These are phyloP conservation scores for Pelargonium myrrhifolium DNA, from an alignment of 441 rosid genomes.

Conservation along the genomic window DNA sequence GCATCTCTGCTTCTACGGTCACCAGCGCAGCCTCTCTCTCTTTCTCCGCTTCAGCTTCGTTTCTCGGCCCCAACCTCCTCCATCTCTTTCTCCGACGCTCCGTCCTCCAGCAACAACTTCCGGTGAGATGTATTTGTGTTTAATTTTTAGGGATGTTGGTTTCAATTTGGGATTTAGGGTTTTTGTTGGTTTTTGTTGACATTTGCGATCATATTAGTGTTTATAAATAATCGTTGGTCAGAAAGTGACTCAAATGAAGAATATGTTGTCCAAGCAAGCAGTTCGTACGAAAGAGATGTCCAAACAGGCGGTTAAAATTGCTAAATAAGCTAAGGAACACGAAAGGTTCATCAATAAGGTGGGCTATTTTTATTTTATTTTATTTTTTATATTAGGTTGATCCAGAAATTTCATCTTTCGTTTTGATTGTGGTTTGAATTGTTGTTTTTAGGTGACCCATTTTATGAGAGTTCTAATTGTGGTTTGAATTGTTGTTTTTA, in stretches of 20 bases:
- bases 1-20: too few relatives aligned
- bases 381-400: not conserved
- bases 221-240: constrained; percentile 14
- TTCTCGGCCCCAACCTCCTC: too few relatives aligned
- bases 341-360: constrained; percentile 80
- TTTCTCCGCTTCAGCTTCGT: not conserved
- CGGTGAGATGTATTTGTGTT: too few relatives aligned
- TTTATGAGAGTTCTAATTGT: too few relatives aligned
- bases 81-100: too few relatives aligned
- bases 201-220: constrained; percentile 22
- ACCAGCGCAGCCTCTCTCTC: too few relatives aligned
- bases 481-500: constrained; percentile 16
- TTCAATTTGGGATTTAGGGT: too few relatives aligned
- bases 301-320: constrained; percentile 87
- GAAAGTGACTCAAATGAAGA: constrained; percentile 80
- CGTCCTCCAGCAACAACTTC: too few relatives aligned
- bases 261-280: constrained; percentile 66
- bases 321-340: constrained; percentile 88
- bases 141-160: too few relatives aligned
- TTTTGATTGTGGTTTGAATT: too few relatives aligned
- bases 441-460: too few relatives aligned
- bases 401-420: not conserved
- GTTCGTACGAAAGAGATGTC: constrained; percentile 75
- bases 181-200: constrained; percentile 6
- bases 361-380: not conserved